Percentiles rank a stretch among this genome's conserved stretches.
Evolutionary conservation across 345 rosid genomes (phyloP).

Genomic region (Brassica carinata): DNA sequence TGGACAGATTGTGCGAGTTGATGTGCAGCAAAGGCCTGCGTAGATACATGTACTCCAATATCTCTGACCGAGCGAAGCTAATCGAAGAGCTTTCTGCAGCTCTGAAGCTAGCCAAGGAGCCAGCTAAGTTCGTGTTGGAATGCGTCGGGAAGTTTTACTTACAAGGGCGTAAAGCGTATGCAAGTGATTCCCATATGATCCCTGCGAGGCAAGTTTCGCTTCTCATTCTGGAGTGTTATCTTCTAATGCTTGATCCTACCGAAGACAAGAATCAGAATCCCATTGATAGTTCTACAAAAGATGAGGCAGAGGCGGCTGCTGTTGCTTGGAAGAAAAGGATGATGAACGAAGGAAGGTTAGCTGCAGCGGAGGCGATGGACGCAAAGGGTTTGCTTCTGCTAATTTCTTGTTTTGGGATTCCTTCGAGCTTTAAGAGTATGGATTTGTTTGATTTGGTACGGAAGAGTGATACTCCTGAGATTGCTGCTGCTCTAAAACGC

Average conservation of each 20-base stretch:
- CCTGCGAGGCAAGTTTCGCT: constrained; percentile 57
- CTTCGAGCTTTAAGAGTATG: constrained; percentile 44
- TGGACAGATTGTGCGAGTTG: constrained; percentile 40
- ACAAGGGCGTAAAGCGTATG: constrained; percentile 62
- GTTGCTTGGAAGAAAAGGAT: constrained; percentile 70
- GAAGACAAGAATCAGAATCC: constrained; percentile 14
- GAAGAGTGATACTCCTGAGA: constrained; percentile 46
- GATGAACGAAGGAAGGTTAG: constrained; percentile 62
- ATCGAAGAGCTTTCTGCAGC: constrained; percentile 57
- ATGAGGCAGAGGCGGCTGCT: constrained; percentile 57
- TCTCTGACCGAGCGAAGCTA: constrained; percentile 46
- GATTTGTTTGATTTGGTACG: constrained; percentile 65
- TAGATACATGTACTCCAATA: constrained; percentile 44
- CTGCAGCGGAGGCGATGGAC: constrained; percentile 52
- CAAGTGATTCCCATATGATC: constrained; percentile 51
- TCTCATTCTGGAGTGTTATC: constrained; percentile 58
- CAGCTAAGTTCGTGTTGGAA: constrained; percentile 71
- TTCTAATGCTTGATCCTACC: constrained; percentile 37
- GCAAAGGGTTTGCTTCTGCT: constrained; percentile 78
- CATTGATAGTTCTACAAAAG: constrained; percentile 30
- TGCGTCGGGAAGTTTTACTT: constrained; percentile 67
- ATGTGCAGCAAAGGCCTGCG: constrained; percentile 65
- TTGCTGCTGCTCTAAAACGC: constrained; percentile 45
- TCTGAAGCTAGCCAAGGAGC: constrained; percentile 54
- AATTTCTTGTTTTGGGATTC: constrained; percentile 68